A percentile compares a stretch with the other conserved stretches of the same genome.
These are phyloP conservation scores for Isoetes engelmannii DNA, from an alignment of 83 land plant species.

Conservation along the genomic window DNA sequence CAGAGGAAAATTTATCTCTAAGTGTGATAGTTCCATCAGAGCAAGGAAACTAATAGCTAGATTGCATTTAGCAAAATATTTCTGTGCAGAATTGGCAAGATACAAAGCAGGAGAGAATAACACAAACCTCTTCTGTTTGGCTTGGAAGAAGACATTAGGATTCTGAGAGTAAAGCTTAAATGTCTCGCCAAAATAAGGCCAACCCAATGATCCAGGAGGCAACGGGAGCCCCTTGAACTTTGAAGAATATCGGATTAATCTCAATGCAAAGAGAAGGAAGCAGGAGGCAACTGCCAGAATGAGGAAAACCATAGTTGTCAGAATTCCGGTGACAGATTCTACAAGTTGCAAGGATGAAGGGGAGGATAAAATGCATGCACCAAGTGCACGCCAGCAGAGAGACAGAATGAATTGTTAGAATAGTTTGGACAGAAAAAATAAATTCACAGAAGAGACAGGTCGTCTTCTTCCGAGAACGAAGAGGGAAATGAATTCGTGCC, in stretches of 20 bases:
- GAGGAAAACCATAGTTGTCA: background rate
- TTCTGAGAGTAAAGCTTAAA: conserved; percentile 64
- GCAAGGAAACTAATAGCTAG: too few relatives aligned
- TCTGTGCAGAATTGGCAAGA: background rate
- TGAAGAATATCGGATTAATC: background rate
- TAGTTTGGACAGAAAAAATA: too few relatives aligned
- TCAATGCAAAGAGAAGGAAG: background rate
- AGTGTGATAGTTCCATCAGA: background rate
- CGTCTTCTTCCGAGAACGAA: too few relatives aligned
- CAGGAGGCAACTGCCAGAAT: background rate
- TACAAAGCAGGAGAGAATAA: background rate
- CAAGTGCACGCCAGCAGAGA: too few relatives aligned
- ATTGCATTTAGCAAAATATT: background rate
- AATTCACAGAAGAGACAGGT: too few relatives aligned
- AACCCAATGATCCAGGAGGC: conserved; percentile 84
- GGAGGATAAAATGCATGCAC: too few relatives aligned
- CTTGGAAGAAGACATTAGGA: conserved; percentile 62
- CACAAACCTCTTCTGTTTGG: conserved; percentile 47
- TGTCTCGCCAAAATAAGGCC: conserved; percentile 89
- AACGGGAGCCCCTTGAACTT: conserved; percentile 27
- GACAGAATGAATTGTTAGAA: too few relatives aligned
- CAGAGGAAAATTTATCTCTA: background rate
- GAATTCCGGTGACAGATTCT: too few relatives aligned
- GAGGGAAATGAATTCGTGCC: too few relatives aligned
- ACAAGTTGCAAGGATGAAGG: too few relatives aligned